phyloP scores from a whole-genome alignment of 2,329 filamentous ascomycete genomes.

The Aureobasidium sp. region DNA sequence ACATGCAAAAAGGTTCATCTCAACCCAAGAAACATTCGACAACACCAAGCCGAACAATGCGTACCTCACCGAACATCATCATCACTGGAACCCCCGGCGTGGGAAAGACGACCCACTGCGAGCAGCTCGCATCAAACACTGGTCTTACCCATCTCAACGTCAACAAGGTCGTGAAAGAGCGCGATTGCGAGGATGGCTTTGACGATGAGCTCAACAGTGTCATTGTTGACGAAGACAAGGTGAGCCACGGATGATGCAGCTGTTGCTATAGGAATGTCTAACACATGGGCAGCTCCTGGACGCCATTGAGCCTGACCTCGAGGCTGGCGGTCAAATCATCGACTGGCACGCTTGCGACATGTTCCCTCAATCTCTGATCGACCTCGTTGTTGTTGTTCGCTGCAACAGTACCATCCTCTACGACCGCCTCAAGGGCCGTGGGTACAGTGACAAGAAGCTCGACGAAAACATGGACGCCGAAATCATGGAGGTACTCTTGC shows the following conservation, averaged over 20 bases:
- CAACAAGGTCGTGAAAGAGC: conserved; percentile 86
- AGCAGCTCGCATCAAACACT: conserved; percentile 65
- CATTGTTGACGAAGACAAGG: conserved; percentile 96
- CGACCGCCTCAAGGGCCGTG: conserved; percentile 68
- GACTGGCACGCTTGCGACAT: conserved; percentile 98
- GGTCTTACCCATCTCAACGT: conserved; percentile 76
- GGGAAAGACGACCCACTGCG: conserved; percentile 89
- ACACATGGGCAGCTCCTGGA: conserved; percentile 59
- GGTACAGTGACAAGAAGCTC: conserved; percentile 77
- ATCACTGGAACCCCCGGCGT: conserved; percentile 92
- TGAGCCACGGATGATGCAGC: conserved; percentile 28
- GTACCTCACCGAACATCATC: conserved; percentile 70
- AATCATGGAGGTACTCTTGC: conserved; percentile 89
- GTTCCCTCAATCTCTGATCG: conserved; percentile 88
- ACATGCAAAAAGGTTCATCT: background rate
- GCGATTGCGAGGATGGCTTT: conserved; percentile 76
- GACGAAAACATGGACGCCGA: conserved; percentile 96
- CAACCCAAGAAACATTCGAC: background rate
- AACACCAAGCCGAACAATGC: conserved; percentile 24
- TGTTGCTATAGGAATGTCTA: background rate
- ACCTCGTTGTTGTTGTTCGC: conserved; percentile 84
- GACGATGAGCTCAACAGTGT: conserved; percentile 76
- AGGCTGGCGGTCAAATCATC: conserved; percentile 74
- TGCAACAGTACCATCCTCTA: conserved; percentile 73
- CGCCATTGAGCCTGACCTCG: conserved; percentile 72